phyloP scores from a whole-genome alignment of 768 basidiomycete species.

The Paxillus ammoniavirescens region DNA sequence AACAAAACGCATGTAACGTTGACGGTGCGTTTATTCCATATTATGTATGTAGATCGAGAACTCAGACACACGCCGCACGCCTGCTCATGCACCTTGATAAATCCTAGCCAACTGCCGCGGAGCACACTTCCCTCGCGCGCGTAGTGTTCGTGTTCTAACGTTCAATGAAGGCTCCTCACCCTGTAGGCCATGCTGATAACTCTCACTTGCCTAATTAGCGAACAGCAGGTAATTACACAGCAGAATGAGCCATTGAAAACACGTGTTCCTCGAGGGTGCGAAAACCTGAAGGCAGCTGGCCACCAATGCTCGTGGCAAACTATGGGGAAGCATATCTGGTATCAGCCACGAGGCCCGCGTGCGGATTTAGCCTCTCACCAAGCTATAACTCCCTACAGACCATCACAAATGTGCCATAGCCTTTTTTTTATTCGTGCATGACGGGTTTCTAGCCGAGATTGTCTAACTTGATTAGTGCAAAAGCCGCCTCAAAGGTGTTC shows the following conservation, averaged over 20 bases:
- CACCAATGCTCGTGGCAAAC: background rate
- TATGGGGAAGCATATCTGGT: background rate
- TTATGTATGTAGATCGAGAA: no score
- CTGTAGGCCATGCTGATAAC: background rate
- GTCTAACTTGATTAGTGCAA: background rate
- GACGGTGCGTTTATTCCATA: no score
- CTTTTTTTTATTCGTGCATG: no score
- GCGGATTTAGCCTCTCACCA: background rate
- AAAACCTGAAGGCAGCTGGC: background rate
- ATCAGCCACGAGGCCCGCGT: background rate
- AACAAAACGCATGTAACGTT: no score
- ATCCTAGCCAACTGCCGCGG: no score
- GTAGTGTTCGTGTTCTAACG: background rate
- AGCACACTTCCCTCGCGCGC: no score
- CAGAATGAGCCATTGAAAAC: background rate
- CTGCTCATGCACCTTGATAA: no score
- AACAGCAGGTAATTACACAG: background rate
- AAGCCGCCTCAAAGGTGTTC: background rate
- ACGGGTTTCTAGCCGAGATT: no score
- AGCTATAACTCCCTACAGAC: no score
- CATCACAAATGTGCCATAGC: no score
- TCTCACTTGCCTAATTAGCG: background rate
- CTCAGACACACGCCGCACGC: no score
- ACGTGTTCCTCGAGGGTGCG: background rate
- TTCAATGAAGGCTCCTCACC: background rate